Base-by-base conservation (phyloP, 2,329 filamentous ascomycete species). In the Colletotrichum salicis region DNA sequence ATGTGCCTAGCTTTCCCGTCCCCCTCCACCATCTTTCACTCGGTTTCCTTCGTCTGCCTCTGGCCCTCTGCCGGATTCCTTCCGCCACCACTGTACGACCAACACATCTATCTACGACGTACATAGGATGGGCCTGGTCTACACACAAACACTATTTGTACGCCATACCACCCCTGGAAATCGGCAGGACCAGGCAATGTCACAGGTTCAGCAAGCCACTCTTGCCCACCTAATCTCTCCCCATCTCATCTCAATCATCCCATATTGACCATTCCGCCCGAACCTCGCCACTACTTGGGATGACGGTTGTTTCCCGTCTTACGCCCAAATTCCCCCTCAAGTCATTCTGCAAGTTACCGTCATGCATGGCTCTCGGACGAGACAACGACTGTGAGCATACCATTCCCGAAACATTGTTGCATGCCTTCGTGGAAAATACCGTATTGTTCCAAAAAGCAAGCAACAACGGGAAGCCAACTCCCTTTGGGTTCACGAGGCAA, bases 151-250 rank as follows among this genome's bases (percentile, higher is more conserved):
- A 29, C 22, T 41, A 5, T 31, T 51, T 22, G 58, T 51, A 33
- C 41, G 57, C 31, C 22, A 52, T 31, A 24, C 19, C 22, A 33
- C 51, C 59, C 67, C 57, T 57, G 45, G 33, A 54, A 51, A 56
- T 13, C 24, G 62, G 68, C 52, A 29, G 45, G 55, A n/a, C 33
- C 12, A 51, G 45, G 37, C 35, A 12, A 54, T 59, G 52, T 48
- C 65, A 37, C 57, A 59, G 64, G 52, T 69, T 55, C 69, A 71
- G 65, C 65, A 71, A 64, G 69, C 69, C 69, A 71, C 69, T 45
- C 12, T 22, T 31, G 35, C 51, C 63, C 57, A 45, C 54, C 58
- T 35, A 59, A 27, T 45, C 33, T 45, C 41, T 54, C 24, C 29
- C 54, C 54, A 56, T n/a, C 27, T 54, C 54, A 52, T 24, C 29